These are phyloP conservation scores for Bidens hawaiensis DNA, from an alignment of 140 eudicot species.

Conservation along the genomic window DNA sequence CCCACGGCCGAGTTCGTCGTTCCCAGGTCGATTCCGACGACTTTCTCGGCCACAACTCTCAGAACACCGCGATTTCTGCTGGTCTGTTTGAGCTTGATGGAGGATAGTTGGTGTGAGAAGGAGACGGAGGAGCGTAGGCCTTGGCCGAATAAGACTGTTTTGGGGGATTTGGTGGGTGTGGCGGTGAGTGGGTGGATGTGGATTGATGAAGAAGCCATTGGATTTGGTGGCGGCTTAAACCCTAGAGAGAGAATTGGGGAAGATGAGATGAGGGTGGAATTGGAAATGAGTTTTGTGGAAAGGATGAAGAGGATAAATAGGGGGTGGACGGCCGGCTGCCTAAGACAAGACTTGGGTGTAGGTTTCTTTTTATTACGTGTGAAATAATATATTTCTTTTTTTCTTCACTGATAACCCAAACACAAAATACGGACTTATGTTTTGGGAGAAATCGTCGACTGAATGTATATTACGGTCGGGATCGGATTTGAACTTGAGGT, in stretches of 20 bases:
- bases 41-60: conserved; percentile 68
- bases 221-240: conserved; percentile 23
- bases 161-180: conserved; percentile 16
- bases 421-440: too few species aligned
- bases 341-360: too few species aligned
- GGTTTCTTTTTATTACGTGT: too few species aligned
- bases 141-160: conserved; percentile 40
- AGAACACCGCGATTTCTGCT: conserved; percentile 18
- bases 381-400: too few species aligned
- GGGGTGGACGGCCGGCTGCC: conserved; percentile 14
- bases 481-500: too few species aligned
- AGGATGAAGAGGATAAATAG: conserved; percentile 5
- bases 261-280: conserved; percentile 11
- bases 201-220: conserved; percentile 52
- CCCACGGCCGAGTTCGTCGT: conserved; percentile 89
- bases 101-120: conserved; percentile 19
- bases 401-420: too few species aligned
- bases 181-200: conserved; percentile 30
- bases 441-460: too few species aligned
- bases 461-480: too few species aligned
- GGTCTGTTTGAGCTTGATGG: conserved; percentile 16
- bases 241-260: conserved; percentile 20
- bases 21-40: conserved; percentile 82
- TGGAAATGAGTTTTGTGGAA: too few species aligned
- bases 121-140: conserved; percentile 30